Conservation (phyloP, 495 filamentous ascomycete genomes). For the Entonaema liquescens region DNA sequence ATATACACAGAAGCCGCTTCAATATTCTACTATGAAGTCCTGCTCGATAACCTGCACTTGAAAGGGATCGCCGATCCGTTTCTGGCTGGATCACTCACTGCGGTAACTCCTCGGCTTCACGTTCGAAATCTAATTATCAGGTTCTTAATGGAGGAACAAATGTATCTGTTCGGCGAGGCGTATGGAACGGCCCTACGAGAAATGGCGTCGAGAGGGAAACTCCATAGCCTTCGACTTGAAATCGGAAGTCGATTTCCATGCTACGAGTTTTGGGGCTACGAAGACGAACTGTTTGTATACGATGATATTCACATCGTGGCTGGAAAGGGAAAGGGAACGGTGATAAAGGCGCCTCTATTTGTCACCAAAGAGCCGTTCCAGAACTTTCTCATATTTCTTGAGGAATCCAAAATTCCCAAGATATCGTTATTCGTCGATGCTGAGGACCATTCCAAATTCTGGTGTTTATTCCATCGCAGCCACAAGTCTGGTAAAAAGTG, state of each 20-base stretch:
- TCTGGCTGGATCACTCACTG: slow-evolving; percentile 23
- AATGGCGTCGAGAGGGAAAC: slow-evolving; percentile 37
- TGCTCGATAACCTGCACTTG: slow-evolving; percentile 27
- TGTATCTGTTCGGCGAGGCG: slow-evolving; percentile 23
- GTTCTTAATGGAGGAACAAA: slow-evolving; percentile 29
- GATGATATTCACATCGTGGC: slow-evolving; percentile 10
- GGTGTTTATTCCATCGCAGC: slow-evolving; percentile 29
- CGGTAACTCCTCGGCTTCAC: slow-evolving; percentile 31
- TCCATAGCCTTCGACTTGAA: slow-evolving; percentile 31
- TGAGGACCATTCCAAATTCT: slow-evolving; percentile 23
- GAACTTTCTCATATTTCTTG: slow-evolving; percentile 30
- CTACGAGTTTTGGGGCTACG: slow-evolving; percentile 33
- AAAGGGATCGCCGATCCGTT: slow-evolving; percentile 23
- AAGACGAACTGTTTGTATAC: slow-evolving; percentile 19
- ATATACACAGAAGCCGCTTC: slow-evolving; percentile 39
- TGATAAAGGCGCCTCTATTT: slow-evolving; percentile 12
- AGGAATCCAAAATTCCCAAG: slow-evolving; percentile 19
- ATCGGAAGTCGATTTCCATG: slow-evolving; percentile 30
- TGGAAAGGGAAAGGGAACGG: slow-evolving; percentile 2
- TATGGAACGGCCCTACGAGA: slow-evolving; percentile 27
- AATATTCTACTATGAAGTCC: slow-evolving; percentile 42
- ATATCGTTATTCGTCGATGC: slow-evolving; percentile 23
- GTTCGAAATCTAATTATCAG: slow-evolving; percentile 34
- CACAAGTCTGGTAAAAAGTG: slow-evolving; percentile 11
- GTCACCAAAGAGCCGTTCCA: slow-evolving; percentile 29